phyloP scores from a whole-genome alignment of 306 rosid species.

The Delonix regia region DNA sequence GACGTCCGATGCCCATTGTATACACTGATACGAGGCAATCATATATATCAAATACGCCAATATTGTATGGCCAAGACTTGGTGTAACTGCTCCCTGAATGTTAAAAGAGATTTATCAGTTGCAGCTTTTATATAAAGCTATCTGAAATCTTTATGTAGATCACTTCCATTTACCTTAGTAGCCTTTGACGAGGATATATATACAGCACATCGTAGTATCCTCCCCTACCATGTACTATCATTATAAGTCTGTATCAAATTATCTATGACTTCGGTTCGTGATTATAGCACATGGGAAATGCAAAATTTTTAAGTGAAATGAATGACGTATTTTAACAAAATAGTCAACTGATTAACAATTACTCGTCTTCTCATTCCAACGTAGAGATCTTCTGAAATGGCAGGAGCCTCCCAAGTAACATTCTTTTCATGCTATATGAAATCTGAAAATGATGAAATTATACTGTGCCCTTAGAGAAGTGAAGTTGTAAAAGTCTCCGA shows the following conservation, averaged over 20 bases:
- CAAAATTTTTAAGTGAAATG: not conserved
- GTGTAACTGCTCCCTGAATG: conserved; percentile 30
- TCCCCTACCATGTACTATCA: not conserved
- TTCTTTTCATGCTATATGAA: not conserved
- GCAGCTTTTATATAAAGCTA: not conserved
- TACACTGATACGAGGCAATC: conserved; percentile 19
- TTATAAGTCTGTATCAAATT: not conserved
- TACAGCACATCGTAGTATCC: too few relatives aligned
- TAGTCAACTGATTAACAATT: not conserved
- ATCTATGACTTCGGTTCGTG: not conserved
- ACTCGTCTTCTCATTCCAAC: not conserved
- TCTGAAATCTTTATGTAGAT: not conserved
- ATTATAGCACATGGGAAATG: not conserved
- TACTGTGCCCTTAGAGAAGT: not conserved
- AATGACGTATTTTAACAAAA: not conserved
- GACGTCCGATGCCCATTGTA: conserved; percentile 22
- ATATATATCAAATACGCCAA: conserved; percentile 8
- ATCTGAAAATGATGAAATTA: not conserved
- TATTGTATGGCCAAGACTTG: conserved; percentile 16
- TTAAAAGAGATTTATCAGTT: conserved; percentile 20
- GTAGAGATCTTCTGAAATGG: not conserved
- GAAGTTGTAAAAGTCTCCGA: not conserved
- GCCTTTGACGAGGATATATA: not conserved
- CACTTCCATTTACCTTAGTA: not conserved
- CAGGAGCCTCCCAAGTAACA: not conserved